Evolutionary conservation across 2,329 filamentous ascomycete genomes (phyloP).

Genomic region (Diaporthe sp.): DNA sequence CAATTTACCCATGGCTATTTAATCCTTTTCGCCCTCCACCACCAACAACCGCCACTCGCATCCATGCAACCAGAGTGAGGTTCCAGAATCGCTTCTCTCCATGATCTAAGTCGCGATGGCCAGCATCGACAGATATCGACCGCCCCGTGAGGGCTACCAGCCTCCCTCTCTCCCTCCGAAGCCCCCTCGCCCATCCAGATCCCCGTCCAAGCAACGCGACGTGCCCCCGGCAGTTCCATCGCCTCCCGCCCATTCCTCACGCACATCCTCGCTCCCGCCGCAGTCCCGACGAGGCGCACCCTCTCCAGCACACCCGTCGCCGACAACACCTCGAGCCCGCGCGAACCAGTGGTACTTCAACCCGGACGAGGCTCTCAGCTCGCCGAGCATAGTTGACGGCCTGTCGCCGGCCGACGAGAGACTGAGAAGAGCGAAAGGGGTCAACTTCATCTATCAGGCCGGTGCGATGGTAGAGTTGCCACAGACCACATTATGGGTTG

Average conservation of each 20-base stretch:
- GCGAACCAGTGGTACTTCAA: conserved; percentile 89
- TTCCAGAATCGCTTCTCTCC: conserved; percentile 30
- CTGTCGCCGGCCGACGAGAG: conserved; percentile 83
- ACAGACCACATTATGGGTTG: conserved; percentile 92
- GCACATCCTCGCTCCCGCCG: conserved; percentile 68
- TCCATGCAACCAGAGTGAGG: neutral
- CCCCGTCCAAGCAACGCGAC: conserved; percentile 65
- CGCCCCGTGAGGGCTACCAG: conserved; percentile 70
- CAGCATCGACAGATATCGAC: conserved; percentile 72
- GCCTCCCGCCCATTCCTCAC: conserved; percentile 68
- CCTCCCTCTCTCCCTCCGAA: conserved; percentile 61
- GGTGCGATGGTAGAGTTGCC: conserved; percentile 93
- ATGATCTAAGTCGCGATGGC: conserved; percentile 61
- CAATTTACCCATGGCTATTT: conserved; percentile 19
- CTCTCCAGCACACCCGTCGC: conserved; percentile 58
- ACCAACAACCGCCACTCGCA: conserved; percentile 4
- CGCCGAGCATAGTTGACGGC: conserved; percentile 88
- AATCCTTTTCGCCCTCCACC: conserved; percentile 7
- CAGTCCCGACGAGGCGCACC: conserved; percentile 58
- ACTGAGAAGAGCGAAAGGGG: conserved; percentile 86
- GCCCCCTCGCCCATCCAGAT: conserved; percentile 62
- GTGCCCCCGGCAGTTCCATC: conserved; percentile 74
- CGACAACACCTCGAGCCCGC: conserved; percentile 54
- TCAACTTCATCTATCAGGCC: conserved; percentile 96
- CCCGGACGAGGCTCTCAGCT: conserved; percentile 83